Evolutionary conservation across 257 asterid species (phyloP), one percentile per base, ranked within the genome.

Genomic region (Nicotiana sylvestris): DNA sequence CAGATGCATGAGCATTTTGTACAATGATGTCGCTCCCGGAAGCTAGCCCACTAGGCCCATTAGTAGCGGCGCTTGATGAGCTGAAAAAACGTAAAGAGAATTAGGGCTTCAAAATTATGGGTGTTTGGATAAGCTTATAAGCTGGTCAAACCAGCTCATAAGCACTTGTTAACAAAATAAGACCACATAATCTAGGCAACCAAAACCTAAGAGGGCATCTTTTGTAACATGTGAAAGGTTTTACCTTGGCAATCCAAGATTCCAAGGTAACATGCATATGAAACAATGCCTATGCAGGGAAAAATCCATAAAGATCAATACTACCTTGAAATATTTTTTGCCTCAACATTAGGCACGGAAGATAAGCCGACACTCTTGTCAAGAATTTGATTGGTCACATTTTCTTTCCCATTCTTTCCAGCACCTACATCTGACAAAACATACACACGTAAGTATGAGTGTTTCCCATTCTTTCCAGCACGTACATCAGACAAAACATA

Each of bases 391-490:
- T 82, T 74, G 32, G 84, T 29, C 51, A 85, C 86, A 80, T 81
- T 91, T 84, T 89, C 96, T 88, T 90, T 92, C 37, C 83, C 82
- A 62, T 82, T 87, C 90, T 89, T 92, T 82, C 97, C 97, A 87
- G 91, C 92, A 80, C 87, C 92, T 76, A 88, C 90, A 89, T 90
- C 97, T 93, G 89, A 81, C 61, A 83, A 86, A 77, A 68, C 86
- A 82, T 35, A 56, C 82, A 60, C 74, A 74, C 32, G 61, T 30
- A 56, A 78, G 78, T 77, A 83, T 61, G 49, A 39, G 49, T 89
- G 95, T 88, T 90, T 92, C 46, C 83, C 82, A 62, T 82, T 87
- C 90, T 89, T 92, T 82, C 97, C 97, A 86, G 91, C 92, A 80
- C 87, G 91, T 78, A 88, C 89, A 89, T 90, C 97, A 92, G 89